Evolutionary conservation across 306 rosid species (phyloP).

Genomic region (Ormosia semicastrata): DNA sequence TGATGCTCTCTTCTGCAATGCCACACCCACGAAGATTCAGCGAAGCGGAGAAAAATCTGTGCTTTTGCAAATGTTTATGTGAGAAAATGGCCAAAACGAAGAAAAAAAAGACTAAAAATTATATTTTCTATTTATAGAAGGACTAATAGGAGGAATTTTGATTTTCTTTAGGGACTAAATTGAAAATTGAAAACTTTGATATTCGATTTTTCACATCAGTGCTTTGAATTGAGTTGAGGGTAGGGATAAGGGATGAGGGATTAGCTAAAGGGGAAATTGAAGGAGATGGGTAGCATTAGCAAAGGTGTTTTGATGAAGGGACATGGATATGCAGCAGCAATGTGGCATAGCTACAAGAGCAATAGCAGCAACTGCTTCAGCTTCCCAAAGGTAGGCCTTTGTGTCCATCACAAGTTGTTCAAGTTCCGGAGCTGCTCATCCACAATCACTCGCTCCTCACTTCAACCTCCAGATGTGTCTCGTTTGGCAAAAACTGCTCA

Average conservation of each 20-base stretch:
- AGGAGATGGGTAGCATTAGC: slow-evolving; percentile 22
- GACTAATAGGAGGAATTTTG: background rate
- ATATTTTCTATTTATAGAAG: background rate
- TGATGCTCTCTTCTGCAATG: slow-evolving; percentile 3
- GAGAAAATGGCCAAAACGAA: background rate
- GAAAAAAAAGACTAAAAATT: background rate
- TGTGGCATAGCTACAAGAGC: background rate
- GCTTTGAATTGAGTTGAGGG: background rate
- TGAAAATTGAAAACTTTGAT: background rate
- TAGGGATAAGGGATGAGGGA: slow-evolving; percentile 2
- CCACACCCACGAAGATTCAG: no score
- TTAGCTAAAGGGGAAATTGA: background rate
- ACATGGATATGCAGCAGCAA: background rate
- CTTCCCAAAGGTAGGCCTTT: background rate
- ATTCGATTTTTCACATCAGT: background rate
- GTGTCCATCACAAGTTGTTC: slow-evolving; percentile 7
- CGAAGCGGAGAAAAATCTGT: background rate
- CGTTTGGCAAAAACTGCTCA: slow-evolving; percentile 81
- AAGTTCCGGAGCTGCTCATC: slow-evolving; percentile 32
- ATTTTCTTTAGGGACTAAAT: slow-evolving; percentile 20
- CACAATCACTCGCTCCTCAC: slow-evolving; percentile 38
- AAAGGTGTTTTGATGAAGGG: slow-evolving; percentile 24
- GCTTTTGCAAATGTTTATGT: background rate
- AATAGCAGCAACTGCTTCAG: background rate
- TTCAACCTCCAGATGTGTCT: slow-evolving; percentile 64